Evolutionary conservation across 257 asterid genomes (phyloP), one percentile per base, ranked within the genome.

Genomic region (Capsicum baccatum): DNA sequence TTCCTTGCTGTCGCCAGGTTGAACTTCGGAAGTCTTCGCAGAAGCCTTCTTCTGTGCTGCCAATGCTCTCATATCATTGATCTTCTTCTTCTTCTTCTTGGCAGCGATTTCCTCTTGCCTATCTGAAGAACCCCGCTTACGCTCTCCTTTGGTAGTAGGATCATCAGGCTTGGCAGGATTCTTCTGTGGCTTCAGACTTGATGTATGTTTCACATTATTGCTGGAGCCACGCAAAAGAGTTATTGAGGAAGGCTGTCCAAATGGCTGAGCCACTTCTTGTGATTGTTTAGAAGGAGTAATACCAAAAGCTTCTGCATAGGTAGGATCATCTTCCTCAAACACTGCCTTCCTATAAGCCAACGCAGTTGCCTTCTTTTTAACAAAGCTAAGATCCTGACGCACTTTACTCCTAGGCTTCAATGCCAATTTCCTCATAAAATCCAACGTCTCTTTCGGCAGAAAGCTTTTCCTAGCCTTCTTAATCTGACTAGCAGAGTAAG

Each of bases 241-340:
- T 91, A 90, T 91, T 44, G 81, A 54, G 54, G 81, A 52, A 35
- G 95, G 96, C 89, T 86, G 93, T 68, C 85, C 79, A 54, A 89
- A 84, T 80, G 86, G 84, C 16, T 93, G 93, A 54, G 89, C 86
- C 70, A 92, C 90, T 54, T 91, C 91, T 21, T 89, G 91, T 79
- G 91, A 8, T 16, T 52, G 83, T 82, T 58, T 54, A 78, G 84
- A 84, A 94, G 94, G 35, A 93, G 93, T 33, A 83, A 90, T 88
- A 67, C 97, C 98, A 86, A 96, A 96, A 21, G 99, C 99, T 89
- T 94, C 96, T 16, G 97, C 97, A 88, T 96, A 96, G 1, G 99
- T 94, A 84, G 94, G 98, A 83, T 97, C 99, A 89, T 88, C 92
- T 85, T 94, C 98, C 92, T 95, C 98, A 35, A 87, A 97, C 56